Conservation (phyloP, 345 rosid genomes). For the Euphorbia pulcherrima region DNA sequence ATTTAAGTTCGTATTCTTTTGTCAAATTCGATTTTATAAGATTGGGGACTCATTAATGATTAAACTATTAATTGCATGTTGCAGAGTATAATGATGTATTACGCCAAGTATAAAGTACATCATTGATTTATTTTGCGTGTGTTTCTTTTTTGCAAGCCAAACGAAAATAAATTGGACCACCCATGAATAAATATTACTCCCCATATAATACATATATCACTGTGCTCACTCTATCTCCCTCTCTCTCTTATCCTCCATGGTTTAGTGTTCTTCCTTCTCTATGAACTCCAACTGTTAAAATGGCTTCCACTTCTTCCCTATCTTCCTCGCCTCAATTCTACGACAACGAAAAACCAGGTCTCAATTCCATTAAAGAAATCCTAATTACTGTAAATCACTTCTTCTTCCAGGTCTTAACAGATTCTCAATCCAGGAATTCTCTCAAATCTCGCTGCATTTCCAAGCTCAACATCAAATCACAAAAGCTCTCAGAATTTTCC, state of each 20-base stretch:
- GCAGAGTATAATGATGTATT: too few species aligned
- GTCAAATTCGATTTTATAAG: too few species aligned
- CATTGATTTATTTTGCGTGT: too few species aligned
- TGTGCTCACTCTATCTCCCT: slow-evolving; percentile 26
- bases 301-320: slow-evolving; percentile 38
- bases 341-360: slow-evolving; percentile 35
- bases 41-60: too few species aligned
- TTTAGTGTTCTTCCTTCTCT: not conserved
- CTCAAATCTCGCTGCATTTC: slow-evolving; percentile 43
- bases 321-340: slow-evolving; percentile 23
- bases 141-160: too few species aligned
- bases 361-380: slow-evolving; percentile 38
- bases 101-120: too few species aligned
- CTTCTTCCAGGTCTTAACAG: slow-evolving; percentile 31
- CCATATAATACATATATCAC: slow-evolving; percentile 7
- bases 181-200: not conserved
- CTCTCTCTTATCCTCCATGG: slow-evolving; percentile 18
- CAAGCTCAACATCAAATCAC: slow-evolving; percentile 37
- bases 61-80: too few species aligned
- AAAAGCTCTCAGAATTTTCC: slow-evolving; percentile 49
- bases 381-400: slow-evolving; percentile 42
- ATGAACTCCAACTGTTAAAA: slow-evolving; percentile 15
- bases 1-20: too few species aligned
- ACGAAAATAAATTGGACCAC: too few species aligned
- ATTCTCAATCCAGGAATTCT: slow-evolving; percentile 32